Evolutionary conservation across 371 early-diverging fungal species (phyloP).

Genomic region (Actinomucor elegans): DNA sequence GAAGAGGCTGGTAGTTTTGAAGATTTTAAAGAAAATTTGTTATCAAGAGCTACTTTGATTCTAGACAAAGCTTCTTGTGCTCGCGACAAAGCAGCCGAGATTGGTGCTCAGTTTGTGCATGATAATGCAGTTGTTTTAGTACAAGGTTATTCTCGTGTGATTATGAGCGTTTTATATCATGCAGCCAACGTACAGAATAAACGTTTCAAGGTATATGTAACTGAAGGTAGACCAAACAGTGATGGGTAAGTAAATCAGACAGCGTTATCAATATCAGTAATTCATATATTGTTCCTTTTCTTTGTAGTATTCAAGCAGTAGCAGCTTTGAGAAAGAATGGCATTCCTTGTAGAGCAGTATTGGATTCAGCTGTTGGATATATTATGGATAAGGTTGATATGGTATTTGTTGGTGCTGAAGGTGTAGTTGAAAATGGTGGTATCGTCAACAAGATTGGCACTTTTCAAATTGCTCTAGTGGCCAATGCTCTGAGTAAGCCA

Average conservation of each 20-base stretch:
- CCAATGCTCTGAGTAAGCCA: conserved; percentile 92
- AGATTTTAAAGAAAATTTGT: conserved; percentile 74
- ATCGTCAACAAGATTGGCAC: conserved; percentile 94
- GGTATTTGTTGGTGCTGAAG: conserved; percentile 97
- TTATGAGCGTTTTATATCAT: conserved; percentile 78
- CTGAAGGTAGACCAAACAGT: conserved; percentile 81
- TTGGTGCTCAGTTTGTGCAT: conserved; percentile 87
- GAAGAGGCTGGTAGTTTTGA: conserved; percentile 58
- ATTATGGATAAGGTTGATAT: conserved; percentile 92
- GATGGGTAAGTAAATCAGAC: conserved; percentile 74
- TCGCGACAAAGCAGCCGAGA: conserved; percentile 76
- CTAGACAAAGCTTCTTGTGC: conserved; percentile 70
- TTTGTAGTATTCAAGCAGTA: conserved; percentile 74
- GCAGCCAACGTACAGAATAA: conserved; percentile 76
- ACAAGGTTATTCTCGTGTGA: conserved; percentile 94
- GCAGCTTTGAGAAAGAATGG: conserved; percentile 72
- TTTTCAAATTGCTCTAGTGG: conserved; percentile 92
- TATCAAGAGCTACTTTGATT: conserved; percentile 72
- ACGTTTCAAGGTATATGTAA: conserved; percentile 86
- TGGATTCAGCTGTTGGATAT: conserved; percentile 93
- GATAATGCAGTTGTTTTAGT: conserved; percentile 89
- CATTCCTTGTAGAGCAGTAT: conserved; percentile 85
- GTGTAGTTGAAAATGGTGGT: conserved; percentile 97
- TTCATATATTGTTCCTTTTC: too few species aligned
- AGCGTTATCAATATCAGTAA: too few species aligned